These are phyloP conservation scores for Pichia manshurica DNA, from an alignment of 805 yeast species.

Conservation along the genomic window DNA sequence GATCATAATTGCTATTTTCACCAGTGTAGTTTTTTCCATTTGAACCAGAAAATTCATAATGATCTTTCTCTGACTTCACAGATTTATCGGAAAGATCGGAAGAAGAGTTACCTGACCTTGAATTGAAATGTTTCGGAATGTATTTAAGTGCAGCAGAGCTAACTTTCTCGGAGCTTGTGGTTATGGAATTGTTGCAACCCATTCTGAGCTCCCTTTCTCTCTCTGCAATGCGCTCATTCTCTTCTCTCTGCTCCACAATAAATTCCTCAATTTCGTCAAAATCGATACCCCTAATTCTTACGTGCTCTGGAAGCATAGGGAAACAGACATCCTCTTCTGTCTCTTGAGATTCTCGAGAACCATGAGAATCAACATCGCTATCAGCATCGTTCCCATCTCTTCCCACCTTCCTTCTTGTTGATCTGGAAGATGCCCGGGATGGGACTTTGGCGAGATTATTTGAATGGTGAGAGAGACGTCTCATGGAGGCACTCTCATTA, in stretches of 20 bases:
- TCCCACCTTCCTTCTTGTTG: conserved; percentile 18
- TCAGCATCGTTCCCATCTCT: conserved; percentile 33
- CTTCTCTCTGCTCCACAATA: conserved; percentile 53
- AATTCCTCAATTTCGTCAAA: conserved; percentile 86
- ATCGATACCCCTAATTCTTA: conserved; percentile 69
- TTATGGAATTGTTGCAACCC: conserved; percentile 17
- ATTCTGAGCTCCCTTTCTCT: conserved; percentile 29
- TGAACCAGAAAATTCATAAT: background rate
- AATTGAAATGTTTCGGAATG: conserved; percentile 38
- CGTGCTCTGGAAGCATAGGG: conserved; percentile 73
- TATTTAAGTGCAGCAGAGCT: conserved; percentile 55
- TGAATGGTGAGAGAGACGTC: conserved; percentile 6
- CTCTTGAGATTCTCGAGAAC: conserved; percentile 76
- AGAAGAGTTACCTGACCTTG: conserved; percentile 1
- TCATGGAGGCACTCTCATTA: background rate
- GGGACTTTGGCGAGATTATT: conserved; percentile 23
- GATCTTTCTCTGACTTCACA: background rate
- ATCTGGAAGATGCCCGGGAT: conserved; percentile 30
- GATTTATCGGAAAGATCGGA: conserved; percentile 8
- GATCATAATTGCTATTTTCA: background rate
- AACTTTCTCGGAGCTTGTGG: conserved; percentile 34
- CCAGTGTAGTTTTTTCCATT: background rate
- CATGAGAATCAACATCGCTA: conserved; percentile 65
- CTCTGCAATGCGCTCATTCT: conserved; percentile 34
- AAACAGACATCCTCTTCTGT: conserved; percentile 98